Evolutionary conservation across 192 early-diverging fungal genomes (phyloP), one percentile per base, ranked within the genome.

Genomic region (Coemansia sp.): DNA sequence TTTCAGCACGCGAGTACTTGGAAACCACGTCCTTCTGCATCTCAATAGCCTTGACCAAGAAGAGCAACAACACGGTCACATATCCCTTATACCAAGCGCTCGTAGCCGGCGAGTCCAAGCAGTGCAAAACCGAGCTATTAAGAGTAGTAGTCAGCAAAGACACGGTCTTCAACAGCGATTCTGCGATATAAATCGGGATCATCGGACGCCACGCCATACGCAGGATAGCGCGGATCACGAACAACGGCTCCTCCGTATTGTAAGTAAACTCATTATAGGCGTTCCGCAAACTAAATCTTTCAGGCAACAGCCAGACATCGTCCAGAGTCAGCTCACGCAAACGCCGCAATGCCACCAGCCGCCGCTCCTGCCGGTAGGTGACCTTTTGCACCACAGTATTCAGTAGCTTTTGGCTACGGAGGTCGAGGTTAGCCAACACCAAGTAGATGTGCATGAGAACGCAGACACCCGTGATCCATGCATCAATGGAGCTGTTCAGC

Each of bases 161-260:
- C 3, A 62, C 24, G n/a, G 61, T 55, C 38, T 69, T 33, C n/a
- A 64, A 4, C 27, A 77, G 20, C 16, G 62, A 64, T 3, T 63
- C 52, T 9, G 69, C n/a, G 8, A 74, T 52, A n/a, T 65, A 73
- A 13, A 81, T 34, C 1, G 80, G 80, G 9, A 81, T 52, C 61
- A 77, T 34, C n/a, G 80, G 80, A 15, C 80, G 68, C 80, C 80
- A 82, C 0, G 71, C 52, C 75, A 82, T 77, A 5, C 80, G 74
- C 3, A 62, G 10, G 27, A 82, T 68, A 20, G 75, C 80, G 12
- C 75, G 75, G 18, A 82, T 65, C 44, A 82, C 27, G 47, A 82
- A 82, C 46, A 82, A 41, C 4, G 71, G 55, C 68, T 82, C 75
- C 5, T 71, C 34, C 18, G 61, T 38, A 31, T 82, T 61, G 57